Evolutionary conservation across 805 yeast species (phyloP).

Genomic region (Wickerhamomyces bovis): DNA sequence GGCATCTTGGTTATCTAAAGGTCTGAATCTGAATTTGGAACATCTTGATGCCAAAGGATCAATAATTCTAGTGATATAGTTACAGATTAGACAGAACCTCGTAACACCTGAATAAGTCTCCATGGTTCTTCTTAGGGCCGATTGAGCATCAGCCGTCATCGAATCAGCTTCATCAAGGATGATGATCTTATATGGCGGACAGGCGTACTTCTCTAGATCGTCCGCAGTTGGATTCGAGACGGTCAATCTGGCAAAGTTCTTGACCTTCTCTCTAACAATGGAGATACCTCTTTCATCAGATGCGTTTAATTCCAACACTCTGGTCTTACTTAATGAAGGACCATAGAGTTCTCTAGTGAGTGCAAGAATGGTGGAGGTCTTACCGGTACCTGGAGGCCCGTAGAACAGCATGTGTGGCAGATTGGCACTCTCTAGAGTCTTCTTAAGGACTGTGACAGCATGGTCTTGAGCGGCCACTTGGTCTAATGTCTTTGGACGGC

Average conservation of each 20-base stretch:
- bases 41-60: constrained; percentile 97
- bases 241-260: constrained; percentile 78
- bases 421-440: constrained; percentile 73
- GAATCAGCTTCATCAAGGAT: constrained; percentile 95
- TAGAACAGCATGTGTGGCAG: constrained; percentile 88
- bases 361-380: constrained; percentile 83
- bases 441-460: constrained; percentile 76
- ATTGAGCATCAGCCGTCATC: constrained; percentile 95
- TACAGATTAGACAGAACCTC: constrained; percentile 91
- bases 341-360: constrained; percentile 76
- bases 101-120: constrained; percentile 86
- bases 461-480: constrained; percentile 92
- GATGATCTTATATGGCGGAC: constrained; percentile 93
- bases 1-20: constrained; percentile 68
- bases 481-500: constrained; percentile 78
- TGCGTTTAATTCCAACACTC: constrained; percentile 82
- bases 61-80: constrained; percentile 92
- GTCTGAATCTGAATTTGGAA: constrained; percentile 87
- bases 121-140: constrained; percentile 93
- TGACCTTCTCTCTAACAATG: constrained; percentile 79
- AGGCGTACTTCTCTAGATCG: constrained; percentile 72
- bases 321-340: constrained; percentile 56
- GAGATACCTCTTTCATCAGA: constrained; percentile 90
- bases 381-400: constrained; percentile 94
- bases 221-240: constrained; percentile 74